Evolutionary conservation across 2,329 filamentous ascomycete genomes (phyloP).

Genomic region (Neofusicoccum kwambonambiense): DNA sequence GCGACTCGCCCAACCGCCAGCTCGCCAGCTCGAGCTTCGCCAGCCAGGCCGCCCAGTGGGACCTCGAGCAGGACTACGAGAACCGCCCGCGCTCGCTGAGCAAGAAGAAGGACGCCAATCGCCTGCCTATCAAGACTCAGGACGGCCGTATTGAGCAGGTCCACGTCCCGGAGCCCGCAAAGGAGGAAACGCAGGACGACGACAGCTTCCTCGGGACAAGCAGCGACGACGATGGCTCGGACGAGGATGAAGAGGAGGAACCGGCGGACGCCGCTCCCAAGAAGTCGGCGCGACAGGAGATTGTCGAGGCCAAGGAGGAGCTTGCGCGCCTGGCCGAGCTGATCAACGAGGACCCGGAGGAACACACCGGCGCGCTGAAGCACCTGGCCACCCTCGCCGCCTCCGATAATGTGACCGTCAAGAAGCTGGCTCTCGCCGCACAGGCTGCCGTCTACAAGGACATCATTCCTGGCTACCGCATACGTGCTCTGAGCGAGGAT

Average conservation of each 20-base stretch:
- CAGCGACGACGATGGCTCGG: slow-evolving; percentile 52
- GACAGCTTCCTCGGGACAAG: slow-evolving; percentile 63
- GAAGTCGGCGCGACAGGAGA: slow-evolving; percentile 74
- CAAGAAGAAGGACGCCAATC: slow-evolving; percentile 70
- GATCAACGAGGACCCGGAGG: slow-evolving; percentile 91
- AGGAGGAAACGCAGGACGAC: slow-evolving; percentile 56
- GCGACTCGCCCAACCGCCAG: slow-evolving; percentile 14
- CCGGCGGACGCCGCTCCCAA: slow-evolving; percentile 57
- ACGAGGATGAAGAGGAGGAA: slow-evolving; percentile 39
- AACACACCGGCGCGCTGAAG: slow-evolving; percentile 78
- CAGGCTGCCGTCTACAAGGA: slow-evolving; percentile 93
- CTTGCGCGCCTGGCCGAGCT: slow-evolving; percentile 76
- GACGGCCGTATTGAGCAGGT: slow-evolving; percentile 69
- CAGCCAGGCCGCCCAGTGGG: slow-evolving; percentile 76
- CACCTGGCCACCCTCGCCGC: slow-evolving; percentile 71
- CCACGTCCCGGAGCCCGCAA: slow-evolving; percentile 22
- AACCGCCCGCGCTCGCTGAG: slow-evolving; percentile 70
- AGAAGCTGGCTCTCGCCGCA: slow-evolving; percentile 82
- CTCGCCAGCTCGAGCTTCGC: slow-evolving; percentile 57
- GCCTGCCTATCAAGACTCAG: slow-evolving; percentile 81
- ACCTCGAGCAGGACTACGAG: slow-evolving; percentile 91
- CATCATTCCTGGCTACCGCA: slow-evolving; percentile 92
- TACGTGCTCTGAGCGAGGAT: slow-evolving; percentile 76
- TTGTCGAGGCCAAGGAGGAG: slow-evolving; percentile 86
- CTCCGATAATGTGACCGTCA: slow-evolving; percentile 68